Base-by-base conservation (phyloP, 2,329 filamentous ascomycete genomes). In the Tolypocladium amazonense region DNA sequence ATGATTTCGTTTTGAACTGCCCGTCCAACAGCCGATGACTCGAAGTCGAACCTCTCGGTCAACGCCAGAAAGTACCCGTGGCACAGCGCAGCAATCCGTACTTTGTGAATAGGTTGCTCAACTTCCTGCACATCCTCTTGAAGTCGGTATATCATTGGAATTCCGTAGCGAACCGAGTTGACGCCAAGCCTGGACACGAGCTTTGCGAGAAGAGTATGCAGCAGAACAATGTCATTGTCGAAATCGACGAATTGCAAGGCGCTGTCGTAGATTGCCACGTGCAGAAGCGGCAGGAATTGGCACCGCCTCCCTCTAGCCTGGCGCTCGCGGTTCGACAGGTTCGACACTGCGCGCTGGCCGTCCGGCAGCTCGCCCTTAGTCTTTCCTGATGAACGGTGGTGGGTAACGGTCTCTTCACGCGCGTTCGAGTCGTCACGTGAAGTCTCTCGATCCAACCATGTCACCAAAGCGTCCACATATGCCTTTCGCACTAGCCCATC, bases 41-140 rank as follows among this genome's bases (percentile, higher is more conserved):
- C 88, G 62, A 95, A 87, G 54, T 89, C 83, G 63, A 96, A 92
- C 59, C 84, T 87, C 61, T 92, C 87, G 5, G 83, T 86, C 62
- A 97, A 70, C 0, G 85, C 83, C 88, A 89, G 93, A 61, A 97
- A 86, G 72, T 97, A 97, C 11, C 91, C 92, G 68, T 96, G 90
- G 57, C 93, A 90, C 60, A 97, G 77, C 69, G 89, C 92, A 37
- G 89, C 91, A 52, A 95, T 79, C 52, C 90, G 88, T 45, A 96
- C 83, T 69, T 93, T 94, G 37, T 87, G 82, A 50, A 84, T 72
- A 0, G 88, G 85, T 30, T 82, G 81, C 55, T 87, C 84, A 3
- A 86, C 78, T 9, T 83, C 81, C 59, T 84, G 80, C 38, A 94
- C 88, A 63, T 94, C 90, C 67, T 96, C 90, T 71, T 97, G 92